These are phyloP conservation scores for Prunella vulgaris DNA, from an alignment of 257 asterid species.

Conservation along the genomic window DNA sequence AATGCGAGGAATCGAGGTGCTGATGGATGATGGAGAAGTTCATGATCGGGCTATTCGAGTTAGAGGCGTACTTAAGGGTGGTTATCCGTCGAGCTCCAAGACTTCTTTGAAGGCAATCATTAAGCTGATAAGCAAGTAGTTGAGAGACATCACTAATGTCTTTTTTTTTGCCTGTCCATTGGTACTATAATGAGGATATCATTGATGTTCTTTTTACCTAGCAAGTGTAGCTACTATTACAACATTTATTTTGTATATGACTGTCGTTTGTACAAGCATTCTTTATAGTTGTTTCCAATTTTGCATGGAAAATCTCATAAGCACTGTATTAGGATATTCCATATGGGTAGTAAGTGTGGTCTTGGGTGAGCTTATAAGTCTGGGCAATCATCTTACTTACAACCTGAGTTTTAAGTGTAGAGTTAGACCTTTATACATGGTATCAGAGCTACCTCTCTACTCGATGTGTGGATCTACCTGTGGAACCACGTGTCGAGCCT, in stretches of 20 bases:
- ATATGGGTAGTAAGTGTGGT: too few relatives aligned
- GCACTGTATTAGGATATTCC: too few relatives aligned
- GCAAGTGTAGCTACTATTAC: neutral
- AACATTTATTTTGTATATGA: neutral
- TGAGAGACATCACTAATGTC: too few relatives aligned
- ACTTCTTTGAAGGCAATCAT: slow-evolving; percentile 45
- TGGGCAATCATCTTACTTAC: too few relatives aligned
- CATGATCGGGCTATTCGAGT: slow-evolving; percentile 31
- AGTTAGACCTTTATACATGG: too few relatives aligned
- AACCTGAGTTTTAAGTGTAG: too few relatives aligned
- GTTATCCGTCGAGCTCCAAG: slow-evolving; percentile 49
- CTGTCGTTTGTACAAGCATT: neutral
- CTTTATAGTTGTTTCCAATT: neutral
- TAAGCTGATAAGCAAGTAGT: slow-evolving; percentile 26
- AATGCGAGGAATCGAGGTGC: slow-evolving; percentile 36
- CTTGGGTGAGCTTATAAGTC: too few relatives aligned
- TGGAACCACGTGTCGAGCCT: too few relatives aligned
- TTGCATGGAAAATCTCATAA: neutral
- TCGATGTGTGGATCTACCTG: too few relatives aligned
- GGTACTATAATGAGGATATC: neutral
- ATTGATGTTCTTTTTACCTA: neutral
- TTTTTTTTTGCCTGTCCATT: neutral
- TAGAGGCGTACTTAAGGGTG: slow-evolving; percentile 34
- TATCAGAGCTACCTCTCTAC: too few relatives aligned
- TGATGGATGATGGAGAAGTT: slow-evolving; percentile 52